Percentiles rank a stretch among this genome's conserved stretches.
Conservation (phyloP, 2,329 filamentous ascomycete genomes). For the Atkinsonella texensis region DNA sequence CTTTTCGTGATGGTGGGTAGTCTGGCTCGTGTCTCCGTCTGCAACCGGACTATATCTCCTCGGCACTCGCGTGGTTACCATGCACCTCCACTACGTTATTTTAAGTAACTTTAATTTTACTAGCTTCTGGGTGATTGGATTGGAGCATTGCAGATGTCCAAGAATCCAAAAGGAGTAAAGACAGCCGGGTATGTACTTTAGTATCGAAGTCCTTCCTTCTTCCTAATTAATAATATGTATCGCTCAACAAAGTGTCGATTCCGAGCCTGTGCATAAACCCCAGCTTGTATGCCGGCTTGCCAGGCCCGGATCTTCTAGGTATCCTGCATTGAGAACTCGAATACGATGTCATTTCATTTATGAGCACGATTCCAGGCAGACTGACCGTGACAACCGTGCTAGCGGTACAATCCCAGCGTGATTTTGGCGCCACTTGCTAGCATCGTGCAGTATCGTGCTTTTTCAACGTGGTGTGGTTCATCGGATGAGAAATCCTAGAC, state of each 20-base stretch:
- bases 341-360: slow-evolving; percentile 22
- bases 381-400: slow-evolving; percentile 20
- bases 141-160: too few species aligned
- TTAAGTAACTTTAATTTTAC: too few species aligned
- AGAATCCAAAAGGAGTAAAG: too few species aligned
- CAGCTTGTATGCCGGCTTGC: slow-evolving; percentile 9
- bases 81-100: neutral
- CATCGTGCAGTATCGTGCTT: slow-evolving; percentile 25
- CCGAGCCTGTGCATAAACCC: too few species aligned
- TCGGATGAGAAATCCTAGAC: too few species aligned
- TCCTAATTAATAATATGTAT: too few species aligned
- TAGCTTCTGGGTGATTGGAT: too few species aligned
- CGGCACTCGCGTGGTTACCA: too few species aligned
- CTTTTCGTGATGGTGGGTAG: neutral
- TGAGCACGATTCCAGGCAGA: slow-evolving; percentile 15
- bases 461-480: neutral
- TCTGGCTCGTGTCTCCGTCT: neutral
- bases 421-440: slow-evolving; percentile 13
- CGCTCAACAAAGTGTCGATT: too few species aligned
- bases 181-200: too few species aligned
- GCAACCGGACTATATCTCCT: neutral
- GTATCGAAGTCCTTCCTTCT: neutral
- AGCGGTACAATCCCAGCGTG: slow-evolving; percentile 26
- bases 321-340: slow-evolving; percentile 22
- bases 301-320: slow-evolving; percentile 14